Percentiles rank a stretch among this genome's conserved stretches.
Evolutionary conservation across 2,329 filamentous ascomycete genomes (phyloP).

Genomic region (Xylogone sp.): DNA sequence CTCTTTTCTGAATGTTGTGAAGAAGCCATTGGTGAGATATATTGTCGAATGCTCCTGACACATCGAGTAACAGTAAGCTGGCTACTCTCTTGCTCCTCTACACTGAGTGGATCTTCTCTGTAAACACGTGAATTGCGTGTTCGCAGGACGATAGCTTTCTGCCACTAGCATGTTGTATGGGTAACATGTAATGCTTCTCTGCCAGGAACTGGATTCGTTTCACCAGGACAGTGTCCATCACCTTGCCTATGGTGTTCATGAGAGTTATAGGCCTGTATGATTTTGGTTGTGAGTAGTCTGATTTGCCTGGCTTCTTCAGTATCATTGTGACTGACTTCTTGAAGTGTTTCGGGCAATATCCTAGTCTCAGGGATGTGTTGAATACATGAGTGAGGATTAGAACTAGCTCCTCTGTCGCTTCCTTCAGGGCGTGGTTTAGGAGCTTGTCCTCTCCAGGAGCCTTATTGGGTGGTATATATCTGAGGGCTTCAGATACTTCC

Average conservation of each 20-base stretch:
- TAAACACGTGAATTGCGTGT: conserved; percentile 24
- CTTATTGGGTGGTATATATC: conserved; percentile 7
- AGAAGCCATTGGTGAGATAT: conserved; percentile 22
- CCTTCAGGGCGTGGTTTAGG: conserved; percentile 11
- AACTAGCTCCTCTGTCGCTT: conserved; percentile 4
- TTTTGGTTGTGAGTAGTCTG: conserved; percentile 7
- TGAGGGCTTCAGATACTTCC: conserved; percentile 6
- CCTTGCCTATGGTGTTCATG: conserved; percentile 9
- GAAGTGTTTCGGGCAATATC: conserved; percentile 10
- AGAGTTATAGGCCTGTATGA: conserved; percentile 9
- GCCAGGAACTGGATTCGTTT: conserved; percentile 6
- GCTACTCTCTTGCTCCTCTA: conserved; percentile 19
- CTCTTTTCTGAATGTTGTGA: conserved; percentile 17
- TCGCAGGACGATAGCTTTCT: conserved; percentile 21
- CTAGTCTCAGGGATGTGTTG: conserved; percentile 11
- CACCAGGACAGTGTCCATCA: conserved; percentile 7
- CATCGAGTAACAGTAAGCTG: conserved; percentile 28
- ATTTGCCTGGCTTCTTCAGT: conserved; percentile 11
- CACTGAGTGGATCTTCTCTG: conserved; percentile 21
- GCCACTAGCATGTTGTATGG: conserved; percentile 25
- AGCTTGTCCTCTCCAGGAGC: conserved; percentile 15
- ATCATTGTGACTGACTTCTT: conserved; percentile 9
- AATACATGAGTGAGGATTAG: conserved; percentile 12
- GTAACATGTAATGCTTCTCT: conserved; percentile 5
- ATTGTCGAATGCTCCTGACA: conserved; percentile 27